Evolutionary conservation across 805 yeast species (phyloP), one percentile per base, ranked within the genome.

Genomic region (Metschnikowia vanudenii): DNA sequence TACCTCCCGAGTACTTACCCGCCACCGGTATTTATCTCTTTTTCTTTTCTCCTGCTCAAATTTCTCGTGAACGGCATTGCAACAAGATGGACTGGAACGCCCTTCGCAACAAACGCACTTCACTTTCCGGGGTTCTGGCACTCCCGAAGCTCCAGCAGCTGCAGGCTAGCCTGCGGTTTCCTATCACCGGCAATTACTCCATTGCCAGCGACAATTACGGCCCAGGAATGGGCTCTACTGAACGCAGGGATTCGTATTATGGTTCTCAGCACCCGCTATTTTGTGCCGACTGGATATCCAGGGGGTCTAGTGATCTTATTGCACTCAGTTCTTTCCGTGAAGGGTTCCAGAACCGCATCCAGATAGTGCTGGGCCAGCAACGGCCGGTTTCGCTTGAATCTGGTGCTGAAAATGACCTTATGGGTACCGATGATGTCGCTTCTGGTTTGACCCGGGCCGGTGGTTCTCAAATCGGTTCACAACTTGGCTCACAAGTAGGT

Each of bases 251-350:
- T n/a, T 52, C 56, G 14, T 33, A 45, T 17, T 54, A 38, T 31
- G 30, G 19, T 18, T 61, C 68, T 13, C 65, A 58, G 45, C 52
- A 53, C 24, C 73, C 73, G 7, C 57, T 68, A 20, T 68, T 60
- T 49, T 61, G 71, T 36, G 58, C 67, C 3, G 74, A 66, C 56
- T 71, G 75, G 75, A 51, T 51, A 5, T 46, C 46, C 22, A 50
- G 56, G 6, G 57, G 54, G 16, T 55, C 70, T 2, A 49, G 59
- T 10, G 82, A 81, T 8, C 68, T 74, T 39, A 64, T 87, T 7
- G 94, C 88, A 0, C 61, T 85, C n/a, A 75, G 84, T n/a, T 78
- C 96, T 0, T 88, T 82, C 61, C 78, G 86, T 48, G 97, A 91
- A 62, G 96, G 88, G 41, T 70, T 81, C 22, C 69, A 74, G 34